These are phyloP conservation scores for Penicillium paxilli DNA, from an alignment of 495 filamentous ascomycete species.

Conservation along the genomic window DNA sequence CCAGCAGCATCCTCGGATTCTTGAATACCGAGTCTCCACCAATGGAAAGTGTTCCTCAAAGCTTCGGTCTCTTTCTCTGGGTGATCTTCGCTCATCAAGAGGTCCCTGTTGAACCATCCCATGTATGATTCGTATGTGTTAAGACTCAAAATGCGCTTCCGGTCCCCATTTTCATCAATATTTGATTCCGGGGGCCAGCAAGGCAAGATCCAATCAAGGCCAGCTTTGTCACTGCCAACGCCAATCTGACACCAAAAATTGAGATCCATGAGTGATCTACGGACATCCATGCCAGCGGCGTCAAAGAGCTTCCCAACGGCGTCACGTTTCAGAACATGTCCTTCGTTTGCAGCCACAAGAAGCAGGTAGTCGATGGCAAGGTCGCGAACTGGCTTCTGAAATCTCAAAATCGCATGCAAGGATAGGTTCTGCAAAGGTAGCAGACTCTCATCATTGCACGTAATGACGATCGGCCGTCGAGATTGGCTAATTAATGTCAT, in stretches of 20 bases:
- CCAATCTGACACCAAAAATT: constrained; percentile 97
- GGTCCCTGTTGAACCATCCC: constrained; percentile 71
- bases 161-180: constrained; percentile 62
- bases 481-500: constrained; percentile 76
- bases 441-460: constrained; percentile 84
- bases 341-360: constrained; percentile 84
- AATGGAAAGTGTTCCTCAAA: constrained; percentile 33
- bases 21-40: constrained; percentile 43
- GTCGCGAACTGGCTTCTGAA: constrained; percentile 64
- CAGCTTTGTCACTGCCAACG: constrained; percentile 83
- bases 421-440: constrained; percentile 69
- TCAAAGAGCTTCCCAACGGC: constrained; percentile 70
- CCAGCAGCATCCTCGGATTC: constrained; percentile 32
- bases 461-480: constrained; percentile 89
- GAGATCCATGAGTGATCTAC: constrained; percentile 81
- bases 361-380: constrained; percentile 78
- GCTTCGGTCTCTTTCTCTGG: constrained; percentile 30
- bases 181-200: constrained; percentile 69
- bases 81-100: constrained; percentile 20
- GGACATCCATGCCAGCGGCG: constrained; percentile 67
- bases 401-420: constrained; percentile 85
- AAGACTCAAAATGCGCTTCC: constrained; percentile 78
- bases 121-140: constrained; percentile 75
- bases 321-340: constrained; percentile 72
- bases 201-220: constrained; percentile 85